Percentiles rank a stretch among this genome's conserved stretches.
phyloP scores from a whole-genome alignment of 805 yeast species.

The Wickerhamiella kurtzmanii region DNA sequence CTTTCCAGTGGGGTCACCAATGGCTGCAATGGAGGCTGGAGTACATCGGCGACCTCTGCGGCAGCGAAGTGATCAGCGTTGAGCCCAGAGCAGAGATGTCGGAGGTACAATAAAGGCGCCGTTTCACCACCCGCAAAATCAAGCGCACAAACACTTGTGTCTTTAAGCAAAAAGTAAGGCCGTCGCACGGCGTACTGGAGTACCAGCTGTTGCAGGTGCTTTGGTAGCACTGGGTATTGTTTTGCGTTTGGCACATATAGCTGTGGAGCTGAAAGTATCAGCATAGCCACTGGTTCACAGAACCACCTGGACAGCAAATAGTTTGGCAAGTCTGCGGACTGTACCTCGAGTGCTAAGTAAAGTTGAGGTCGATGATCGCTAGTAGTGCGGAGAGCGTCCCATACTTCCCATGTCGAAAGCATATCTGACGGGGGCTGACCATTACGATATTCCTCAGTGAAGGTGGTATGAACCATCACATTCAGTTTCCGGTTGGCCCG shows the following conservation, averaged over 20 bases:
- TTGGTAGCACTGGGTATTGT: conserved; percentile 51
- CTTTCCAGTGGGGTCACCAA: conserved; percentile 42
- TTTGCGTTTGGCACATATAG: conserved; percentile 46
- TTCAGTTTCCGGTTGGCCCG: conserved; percentile 20
- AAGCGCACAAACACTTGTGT: conserved; percentile 27
- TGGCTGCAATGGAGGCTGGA: conserved; percentile 63
- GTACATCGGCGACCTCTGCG: conserved; percentile 27
- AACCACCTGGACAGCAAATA: conserved; percentile 47
- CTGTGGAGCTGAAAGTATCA: conserved; percentile 38
- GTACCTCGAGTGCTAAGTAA: conserved; percentile 65
- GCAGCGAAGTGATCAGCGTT: neutral
- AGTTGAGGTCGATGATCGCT: conserved; percentile 42
- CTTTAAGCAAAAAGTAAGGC: conserved; percentile 38
- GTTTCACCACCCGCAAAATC: conserved; percentile 25
- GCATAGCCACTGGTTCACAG: conserved; percentile 50
- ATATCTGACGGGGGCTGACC: conserved; percentile 27
- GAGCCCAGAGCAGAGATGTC: conserved; percentile 25
- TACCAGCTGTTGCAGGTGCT: conserved; percentile 39
- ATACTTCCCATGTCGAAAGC: conserved; percentile 58
- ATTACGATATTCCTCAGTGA: conserved; percentile 31
- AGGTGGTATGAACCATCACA: conserved; percentile 23
- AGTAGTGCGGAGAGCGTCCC: conserved; percentile 50
- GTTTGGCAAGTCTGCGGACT: conserved; percentile 42
- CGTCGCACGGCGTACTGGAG: conserved; percentile 32
- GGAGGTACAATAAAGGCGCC: conserved; percentile 33